These are phyloP conservation scores for Paecilomyces formosus DNA, from an alignment of 2,329 filamentous ascomycete species.

Conservation along the genomic window DNA sequence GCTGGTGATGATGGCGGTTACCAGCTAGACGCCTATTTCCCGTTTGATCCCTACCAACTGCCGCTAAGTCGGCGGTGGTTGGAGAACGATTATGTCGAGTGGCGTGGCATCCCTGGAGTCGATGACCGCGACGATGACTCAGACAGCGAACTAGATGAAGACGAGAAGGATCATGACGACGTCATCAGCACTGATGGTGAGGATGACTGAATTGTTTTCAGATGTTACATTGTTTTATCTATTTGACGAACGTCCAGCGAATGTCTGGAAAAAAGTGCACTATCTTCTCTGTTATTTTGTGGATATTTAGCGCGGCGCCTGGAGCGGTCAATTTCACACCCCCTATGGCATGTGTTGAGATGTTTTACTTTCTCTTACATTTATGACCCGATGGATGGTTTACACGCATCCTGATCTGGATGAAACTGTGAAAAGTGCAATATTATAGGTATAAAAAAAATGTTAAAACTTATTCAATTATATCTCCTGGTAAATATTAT, in stretches of 20 bases:
- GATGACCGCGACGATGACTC: slow-evolving; percentile 51
- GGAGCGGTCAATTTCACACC: neutral
- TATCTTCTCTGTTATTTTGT: slow-evolving; percentile 1
- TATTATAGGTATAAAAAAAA: neutral
- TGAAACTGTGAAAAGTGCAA: neutral
- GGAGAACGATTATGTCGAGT: slow-evolving; percentile 73
- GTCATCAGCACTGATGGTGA: slow-evolving; percentile 40
- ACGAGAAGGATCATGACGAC: slow-evolving; percentile 30
- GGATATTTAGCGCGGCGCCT: neutral
- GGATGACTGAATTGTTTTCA: slow-evolving; percentile 4
- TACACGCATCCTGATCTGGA: neutral
- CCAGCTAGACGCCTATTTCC: slow-evolving; percentile 90
- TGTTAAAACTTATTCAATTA: neutral
- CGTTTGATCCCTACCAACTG: slow-evolving; percentile 92
- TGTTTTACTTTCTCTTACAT: neutral
- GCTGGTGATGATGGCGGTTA: slow-evolving; percentile 66
- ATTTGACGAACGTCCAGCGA: neutral
- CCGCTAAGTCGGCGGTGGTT: slow-evolving; percentile 84
- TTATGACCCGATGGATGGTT: neutral
- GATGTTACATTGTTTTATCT: slow-evolving; percentile 2
- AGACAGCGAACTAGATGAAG: slow-evolving; percentile 24
- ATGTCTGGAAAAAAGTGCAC: neutral
- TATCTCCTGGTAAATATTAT: neutral
- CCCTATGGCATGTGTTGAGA: neutral
- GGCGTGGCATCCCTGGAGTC: slow-evolving; percentile 66